Evolutionary conservation across 2,329 filamentous ascomycete genomes (phyloP).

Genomic region (Ophiocordyceps sinensis): DNA sequence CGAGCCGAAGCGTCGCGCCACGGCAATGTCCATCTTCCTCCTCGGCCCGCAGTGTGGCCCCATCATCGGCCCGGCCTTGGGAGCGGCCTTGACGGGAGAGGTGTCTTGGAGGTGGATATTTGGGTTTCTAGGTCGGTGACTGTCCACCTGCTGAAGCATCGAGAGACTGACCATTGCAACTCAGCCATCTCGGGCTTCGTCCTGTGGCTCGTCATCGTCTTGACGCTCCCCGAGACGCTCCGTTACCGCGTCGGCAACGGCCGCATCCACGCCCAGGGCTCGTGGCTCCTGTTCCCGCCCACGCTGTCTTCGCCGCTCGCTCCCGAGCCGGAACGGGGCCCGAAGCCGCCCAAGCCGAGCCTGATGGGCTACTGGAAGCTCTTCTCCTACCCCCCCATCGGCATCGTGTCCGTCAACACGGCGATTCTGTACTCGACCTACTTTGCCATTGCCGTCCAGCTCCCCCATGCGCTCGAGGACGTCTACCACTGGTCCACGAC

Average conservation of each 20-base stretch:
- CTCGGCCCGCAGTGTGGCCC: conserved; percentile 29
- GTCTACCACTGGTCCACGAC: conserved; percentile 19
- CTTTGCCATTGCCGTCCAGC: conserved; percentile 15
- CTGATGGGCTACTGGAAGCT: conserved; percentile 13
- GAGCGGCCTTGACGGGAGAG: conserved; percentile 20
- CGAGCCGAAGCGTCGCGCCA: conserved; percentile 21
- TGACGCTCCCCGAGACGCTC: conserved; percentile 30
- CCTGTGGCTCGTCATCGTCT: conserved; percentile 12
- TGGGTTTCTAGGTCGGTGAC: conserved; percentile 17
- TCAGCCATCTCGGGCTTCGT: conserved; percentile 15
- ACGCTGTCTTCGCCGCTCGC: conserved; percentile 10
- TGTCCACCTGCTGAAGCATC: background rate
- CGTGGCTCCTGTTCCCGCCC: conserved; percentile 9
- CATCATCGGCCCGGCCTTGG: conserved; percentile 26
- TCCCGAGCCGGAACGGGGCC: conserved; percentile 10
- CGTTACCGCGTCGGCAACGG: conserved; percentile 29
- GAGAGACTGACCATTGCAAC: background rate
- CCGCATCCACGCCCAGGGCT: conserved; percentile 7
- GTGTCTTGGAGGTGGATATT: conserved; percentile 29
- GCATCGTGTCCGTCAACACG: conserved; percentile 17
- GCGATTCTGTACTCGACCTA: conserved; percentile 18
- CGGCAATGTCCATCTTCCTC: conserved; percentile 25
- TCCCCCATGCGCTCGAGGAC: conserved; percentile 14
- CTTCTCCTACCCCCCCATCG: conserved; percentile 17
- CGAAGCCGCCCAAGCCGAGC: conserved; percentile 14